Evolutionary conservation across 73 alveolate genomes (phyloP).

Genomic region (Tetrahymena thermophila): DNA sequence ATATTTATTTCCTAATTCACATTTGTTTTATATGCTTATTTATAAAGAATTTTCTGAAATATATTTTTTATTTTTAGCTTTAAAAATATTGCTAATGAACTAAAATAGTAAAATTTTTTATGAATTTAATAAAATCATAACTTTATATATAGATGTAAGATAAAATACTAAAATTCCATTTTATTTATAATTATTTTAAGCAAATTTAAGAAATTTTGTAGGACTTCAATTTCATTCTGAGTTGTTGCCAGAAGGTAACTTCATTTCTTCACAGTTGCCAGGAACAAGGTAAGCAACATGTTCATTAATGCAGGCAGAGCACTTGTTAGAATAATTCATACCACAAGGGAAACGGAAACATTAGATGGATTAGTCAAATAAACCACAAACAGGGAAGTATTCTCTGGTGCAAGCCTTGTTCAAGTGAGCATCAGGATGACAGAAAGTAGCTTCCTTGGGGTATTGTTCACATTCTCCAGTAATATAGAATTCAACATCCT

Average conservation of each 20-base stretch:
- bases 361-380: not conserved
- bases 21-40: too few species aligned
- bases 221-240: not conserved
- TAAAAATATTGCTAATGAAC: too few species aligned
- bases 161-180: not conserved
- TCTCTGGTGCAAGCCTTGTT: not conserved
- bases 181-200: too few species aligned
- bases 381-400: constrained; percentile 26
- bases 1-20: not conserved
- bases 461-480: not conserved
- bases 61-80: too few species aligned
- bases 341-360: constrained; percentile 26
- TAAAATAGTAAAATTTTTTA: too few species aligned
- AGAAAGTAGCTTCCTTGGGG: not conserved
- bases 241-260: not conserved
- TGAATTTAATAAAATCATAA: too few species aligned
- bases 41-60: not conserved
- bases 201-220: not conserved
- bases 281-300: not conserved
- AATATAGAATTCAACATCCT: not conserved
- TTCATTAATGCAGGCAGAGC: constrained; percentile 15
- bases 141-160: not conserved
- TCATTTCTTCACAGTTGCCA: constrained; percentile 3
- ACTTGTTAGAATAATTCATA: constrained; percentile 3
- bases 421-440: not conserved